Evolutionary conservation across 2,329 filamentous ascomycete species (phyloP), one percentile per base, ranked within the genome.

Genomic region (Phyllosticta ampelicida): DNA sequence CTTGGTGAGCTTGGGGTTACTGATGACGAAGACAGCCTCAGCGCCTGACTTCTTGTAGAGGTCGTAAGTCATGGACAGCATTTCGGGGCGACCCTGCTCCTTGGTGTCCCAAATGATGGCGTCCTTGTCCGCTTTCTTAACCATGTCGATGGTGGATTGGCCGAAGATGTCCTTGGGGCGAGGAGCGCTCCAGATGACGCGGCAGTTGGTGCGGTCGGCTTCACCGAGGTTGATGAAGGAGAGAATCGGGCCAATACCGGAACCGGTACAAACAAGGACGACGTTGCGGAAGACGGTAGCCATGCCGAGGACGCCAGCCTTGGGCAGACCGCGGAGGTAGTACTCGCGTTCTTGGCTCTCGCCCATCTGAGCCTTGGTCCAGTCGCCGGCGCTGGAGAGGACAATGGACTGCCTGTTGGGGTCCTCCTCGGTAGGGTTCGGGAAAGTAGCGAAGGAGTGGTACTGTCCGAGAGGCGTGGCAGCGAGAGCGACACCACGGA

Each of bases 11-110:
- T 72, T 78, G 59, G 84, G 81, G 67, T 90, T 90, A 58, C 83
- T 84, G 65, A 90, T 85, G 60, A 89, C 79, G 66, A 89, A 84
- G 44, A 89, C 85, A 2, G 86, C 87, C 75, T 90, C 86, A 1
- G 79, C 78, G 0, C 71, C 63, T 23, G 74, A 74, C 29, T 78
- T 70, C 53, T 64, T 65, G 53, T 73, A 74, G 55, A 85, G 73
- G 9, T 74, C 71, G 64, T 80, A 84, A 48, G 78, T 76, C 51
- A 82, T 73, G 11, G 75, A 75, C 26, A 85, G 65, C 67, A 87
- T 78, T 67, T 89, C 80, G 2, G 83, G 78, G 6, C 85, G 76
- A 0, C 84, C 85, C 29, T 75, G 74, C 36, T 71, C 67, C 58
- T 78, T 77, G 2, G 86, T 89, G 67, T 90, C 85, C 67, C 87